Base-by-base conservation (phyloP, 2,329 filamentous ascomycete genomes). In the Dryadomyces sulphureus region DNA sequence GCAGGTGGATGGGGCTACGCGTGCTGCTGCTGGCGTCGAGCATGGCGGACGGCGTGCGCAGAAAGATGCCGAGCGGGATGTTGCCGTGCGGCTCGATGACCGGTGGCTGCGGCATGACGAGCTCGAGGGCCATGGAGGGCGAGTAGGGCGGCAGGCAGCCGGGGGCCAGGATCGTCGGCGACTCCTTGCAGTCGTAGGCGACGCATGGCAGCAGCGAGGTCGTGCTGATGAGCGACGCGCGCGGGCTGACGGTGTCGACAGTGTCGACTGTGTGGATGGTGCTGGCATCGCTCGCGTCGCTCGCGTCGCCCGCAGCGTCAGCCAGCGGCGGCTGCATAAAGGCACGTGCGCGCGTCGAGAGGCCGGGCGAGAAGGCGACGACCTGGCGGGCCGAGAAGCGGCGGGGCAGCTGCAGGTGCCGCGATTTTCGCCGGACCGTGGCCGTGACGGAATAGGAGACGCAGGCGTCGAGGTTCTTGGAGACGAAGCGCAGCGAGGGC, bases 101-200 rank as follows among this genome's bases (percentile, higher is more conserved):
- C 4, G 48, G 41, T 19, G 41, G 47, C 19, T 46, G 27, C 11
- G 47, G 45, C 48, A 49, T 41, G 11, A 45, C 45, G 16, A 45
- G 41, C 17, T 46, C 48, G 8, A 49, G 48, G 14, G 32, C 27
- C 32, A 49, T 43, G 40, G 48, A 36, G 5, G 48, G 45, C 24
- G 48, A 45, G 45, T 49, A 49, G 14, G 48, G 41, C 20, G 48
- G 48, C 27, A 46, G 45, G 30, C 41, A 41, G 24, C 30, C 45
- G 1, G 44, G 40, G 7, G 32, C 41, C 6, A 47, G 21, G 3
- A 20, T 9, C 17, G 22, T 14, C 5, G n/a, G 17, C 1, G 40
- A 5, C 20, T 39, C 38, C 5, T 20, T 16, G 38, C 32, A 24
- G 11, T 14, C 27, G 5, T 36, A 30, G 9, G 36, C 21, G 27